Evolutionary conservation across 2,329 filamentous ascomycete genomes (phyloP).

Genomic region (Alternaria arbusti): DNA sequence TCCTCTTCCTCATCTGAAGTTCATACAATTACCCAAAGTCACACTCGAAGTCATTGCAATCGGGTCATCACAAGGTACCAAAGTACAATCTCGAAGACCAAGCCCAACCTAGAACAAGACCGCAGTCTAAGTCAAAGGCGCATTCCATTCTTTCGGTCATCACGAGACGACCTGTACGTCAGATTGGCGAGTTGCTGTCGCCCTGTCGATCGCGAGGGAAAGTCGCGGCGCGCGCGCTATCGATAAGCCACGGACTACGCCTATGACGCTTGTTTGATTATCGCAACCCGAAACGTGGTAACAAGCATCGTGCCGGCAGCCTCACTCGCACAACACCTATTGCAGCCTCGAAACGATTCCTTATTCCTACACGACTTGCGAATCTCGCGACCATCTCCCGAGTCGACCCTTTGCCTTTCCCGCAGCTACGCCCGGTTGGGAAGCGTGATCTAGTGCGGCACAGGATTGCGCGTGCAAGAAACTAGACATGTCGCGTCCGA

Average conservation of each 20-base stretch:
- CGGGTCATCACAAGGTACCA: neutral
- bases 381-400: neutral
- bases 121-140: no score
- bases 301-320: constrained; percentile 12
- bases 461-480: neutral
- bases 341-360: neutral
- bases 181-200: neutral
- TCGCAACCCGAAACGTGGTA: constrained; percentile 25
- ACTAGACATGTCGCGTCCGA: constrained; percentile 38
- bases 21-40: no score
- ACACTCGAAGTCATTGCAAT: neutral
- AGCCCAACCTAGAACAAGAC: no score
- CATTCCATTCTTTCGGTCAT: no score
- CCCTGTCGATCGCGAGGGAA: neutral
- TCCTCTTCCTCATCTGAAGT: no score
- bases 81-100: no score
- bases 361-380: constrained; percentile 1
- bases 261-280: constrained; percentile 13
- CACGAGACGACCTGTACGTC: neutral
- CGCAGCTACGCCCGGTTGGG: neutral
- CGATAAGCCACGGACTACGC: constrained; percentile 15
- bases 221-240: constrained; percentile 6
- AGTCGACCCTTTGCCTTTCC: neutral
- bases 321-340: neutral
- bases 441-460: constrained; percentile 3